These are phyloP conservation scores for Porcisia hertigi DNA, from an alignment of 208 protist genomes.

Conservation along the genomic window DNA sequence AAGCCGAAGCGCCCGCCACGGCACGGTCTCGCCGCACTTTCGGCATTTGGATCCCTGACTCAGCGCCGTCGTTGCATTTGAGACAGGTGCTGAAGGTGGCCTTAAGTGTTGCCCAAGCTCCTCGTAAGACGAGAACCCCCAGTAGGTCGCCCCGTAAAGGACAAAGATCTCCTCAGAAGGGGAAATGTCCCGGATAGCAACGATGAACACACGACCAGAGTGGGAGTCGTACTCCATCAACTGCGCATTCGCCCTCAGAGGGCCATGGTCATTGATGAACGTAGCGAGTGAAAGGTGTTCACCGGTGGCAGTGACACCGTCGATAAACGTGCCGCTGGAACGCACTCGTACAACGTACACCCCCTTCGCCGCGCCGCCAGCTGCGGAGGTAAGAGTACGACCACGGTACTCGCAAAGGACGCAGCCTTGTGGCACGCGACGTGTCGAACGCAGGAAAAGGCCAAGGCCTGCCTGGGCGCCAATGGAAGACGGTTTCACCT, in stretches of 20 bases:
- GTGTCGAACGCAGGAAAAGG: conserved; percentile 72
- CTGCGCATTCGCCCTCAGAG: conserved; percentile 60
- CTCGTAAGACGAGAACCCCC: conserved; percentile 79
- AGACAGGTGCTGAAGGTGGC: background rate
- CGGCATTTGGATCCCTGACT: conserved; percentile 46
- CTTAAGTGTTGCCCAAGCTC: conserved; percentile 37
- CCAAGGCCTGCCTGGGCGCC: conserved; percentile 62
- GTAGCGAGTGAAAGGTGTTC: conserved; percentile 84
- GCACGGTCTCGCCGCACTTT: conserved; percentile 54
- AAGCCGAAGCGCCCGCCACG: conserved; percentile 43
- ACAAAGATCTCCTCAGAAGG: conserved; percentile 84
- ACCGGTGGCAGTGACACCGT: conserved; percentile 57
- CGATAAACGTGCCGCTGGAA: conserved; percentile 60
- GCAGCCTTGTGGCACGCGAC: conserved; percentile 70
- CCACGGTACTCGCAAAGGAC: conserved; percentile 86
- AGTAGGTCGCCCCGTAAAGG: conserved; percentile 87
- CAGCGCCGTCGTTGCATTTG: background rate
- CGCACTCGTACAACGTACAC: conserved; percentile 80
- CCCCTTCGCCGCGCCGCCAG: conserved; percentile 32
- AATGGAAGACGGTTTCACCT: conserved; percentile 65
- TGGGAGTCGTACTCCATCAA: conserved; percentile 83
- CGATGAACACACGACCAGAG: conserved; percentile 82
- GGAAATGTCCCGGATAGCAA: conserved; percentile 66
- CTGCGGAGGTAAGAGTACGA: conserved; percentile 31
- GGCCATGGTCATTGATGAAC: conserved; percentile 89